Conservation (phyloP, 257 asterid genomes). For the Nicotiana tabacum region DNA sequence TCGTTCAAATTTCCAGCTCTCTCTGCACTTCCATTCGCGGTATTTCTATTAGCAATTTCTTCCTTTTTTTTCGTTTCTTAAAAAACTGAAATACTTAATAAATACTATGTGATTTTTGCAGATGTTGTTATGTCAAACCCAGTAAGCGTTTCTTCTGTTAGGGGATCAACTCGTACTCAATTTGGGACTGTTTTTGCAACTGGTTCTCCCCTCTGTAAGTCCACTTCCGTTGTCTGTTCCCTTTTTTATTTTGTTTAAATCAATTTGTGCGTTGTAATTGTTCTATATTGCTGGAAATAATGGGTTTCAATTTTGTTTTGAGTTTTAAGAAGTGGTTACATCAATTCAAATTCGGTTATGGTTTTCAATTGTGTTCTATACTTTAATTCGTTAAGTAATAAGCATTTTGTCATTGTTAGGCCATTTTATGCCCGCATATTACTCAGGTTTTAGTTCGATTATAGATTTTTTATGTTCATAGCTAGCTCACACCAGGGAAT, state of each 20-base stretch:
- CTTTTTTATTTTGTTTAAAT: neutral
- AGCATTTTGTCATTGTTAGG: neutral
- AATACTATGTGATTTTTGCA: neutral
- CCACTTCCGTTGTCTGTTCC: neutral
- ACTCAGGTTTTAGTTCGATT: neutral
- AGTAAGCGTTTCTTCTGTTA: constrained; percentile 14
- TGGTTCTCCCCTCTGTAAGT: constrained; percentile 41
- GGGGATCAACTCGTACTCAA: constrained; percentile 1
- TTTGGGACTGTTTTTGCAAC: constrained; percentile 28
- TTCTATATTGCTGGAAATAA: neutral
- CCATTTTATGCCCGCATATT: neutral
- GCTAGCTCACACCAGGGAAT: neutral
- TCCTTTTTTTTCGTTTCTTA: neutral
- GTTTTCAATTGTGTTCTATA: neutral
- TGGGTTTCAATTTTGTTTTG: neutral
- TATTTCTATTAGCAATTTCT: constrained; percentile 1
- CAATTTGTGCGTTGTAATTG: neutral
- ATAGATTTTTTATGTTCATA: neutral
- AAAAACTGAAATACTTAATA: neutral
- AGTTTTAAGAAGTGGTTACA: neutral
- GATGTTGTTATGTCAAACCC: constrained; percentile 22
- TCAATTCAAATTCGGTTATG: neutral
- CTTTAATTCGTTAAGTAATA: neutral
- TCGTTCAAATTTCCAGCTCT: constrained; percentile 29
- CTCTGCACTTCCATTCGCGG: constrained; percentile 32